Evolutionary conservation across 176 grass and related monocot genomes (phyloP).

Genomic region (Stipa capillata): DNA sequence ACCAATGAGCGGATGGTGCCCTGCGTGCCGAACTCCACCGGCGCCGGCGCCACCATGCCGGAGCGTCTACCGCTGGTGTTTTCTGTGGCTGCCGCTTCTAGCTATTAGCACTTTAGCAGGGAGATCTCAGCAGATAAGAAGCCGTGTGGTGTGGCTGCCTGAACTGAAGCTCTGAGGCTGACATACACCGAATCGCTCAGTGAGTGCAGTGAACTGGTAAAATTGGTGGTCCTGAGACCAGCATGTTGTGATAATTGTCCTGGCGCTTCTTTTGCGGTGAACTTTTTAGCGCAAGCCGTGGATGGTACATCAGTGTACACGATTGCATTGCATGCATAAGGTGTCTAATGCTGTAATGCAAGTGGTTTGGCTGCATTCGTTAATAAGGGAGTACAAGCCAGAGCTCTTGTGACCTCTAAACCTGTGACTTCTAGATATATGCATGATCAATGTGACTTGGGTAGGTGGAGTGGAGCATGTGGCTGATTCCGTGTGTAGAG

Average conservation of each 20-base stretch:
- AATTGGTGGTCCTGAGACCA: background rate
- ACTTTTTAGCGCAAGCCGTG: too few species aligned
- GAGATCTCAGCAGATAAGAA: background rate
- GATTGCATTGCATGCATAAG: background rate
- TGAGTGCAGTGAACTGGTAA: background rate
- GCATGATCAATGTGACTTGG: background rate
- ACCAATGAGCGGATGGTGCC: conserved; percentile 34
- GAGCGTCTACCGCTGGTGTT: background rate
- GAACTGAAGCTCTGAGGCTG: background rate
- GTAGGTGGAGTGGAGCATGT: background rate
- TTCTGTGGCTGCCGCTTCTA: background rate
- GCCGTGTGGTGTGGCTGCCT: background rate
- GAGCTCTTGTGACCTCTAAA: background rate
- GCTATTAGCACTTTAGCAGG: background rate
- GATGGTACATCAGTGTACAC: background rate
- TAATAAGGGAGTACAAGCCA: too few species aligned
- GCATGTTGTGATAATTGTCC: background rate
- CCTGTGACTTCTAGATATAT: too few species aligned
- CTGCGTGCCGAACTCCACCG: conserved; percentile 37
- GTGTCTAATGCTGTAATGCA: background rate
- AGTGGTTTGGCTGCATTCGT: background rate
- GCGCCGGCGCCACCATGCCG: conserved; percentile 3
- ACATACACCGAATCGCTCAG: background rate
- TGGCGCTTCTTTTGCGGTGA: background rate
- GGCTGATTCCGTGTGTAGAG: background rate